Percentiles rank a stretch among this genome's conserved stretches.
phyloP scores from a whole-genome alignment of 352 stramenopile species.

The Pythium chondricola region DNA sequence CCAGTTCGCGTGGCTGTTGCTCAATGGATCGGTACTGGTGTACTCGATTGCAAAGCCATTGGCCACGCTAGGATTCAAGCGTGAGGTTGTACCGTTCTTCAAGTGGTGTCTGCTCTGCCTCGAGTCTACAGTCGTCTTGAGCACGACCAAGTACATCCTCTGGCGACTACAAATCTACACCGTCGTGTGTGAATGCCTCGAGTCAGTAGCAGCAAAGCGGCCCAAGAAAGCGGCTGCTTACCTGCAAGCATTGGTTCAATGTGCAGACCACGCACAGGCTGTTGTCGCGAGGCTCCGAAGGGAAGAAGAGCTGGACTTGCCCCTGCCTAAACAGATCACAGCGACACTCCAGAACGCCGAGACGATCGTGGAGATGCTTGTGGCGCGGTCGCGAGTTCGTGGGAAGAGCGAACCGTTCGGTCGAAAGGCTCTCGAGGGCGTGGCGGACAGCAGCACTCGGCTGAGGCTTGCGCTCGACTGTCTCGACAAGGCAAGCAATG shows the following conservation, averaged over 20 bases:
- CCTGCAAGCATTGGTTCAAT: slow-evolving; percentile 32
- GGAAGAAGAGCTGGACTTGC: slow-evolving; percentile 72
- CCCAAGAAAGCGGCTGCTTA: slow-evolving; percentile 11
- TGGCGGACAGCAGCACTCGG: slow-evolving; percentile 20
- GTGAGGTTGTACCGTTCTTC: slow-evolving; percentile 46
- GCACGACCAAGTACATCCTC: slow-evolving; percentile 54
- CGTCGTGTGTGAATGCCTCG: slow-evolving; percentile 51
- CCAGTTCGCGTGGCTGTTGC: slow-evolving; percentile 43
- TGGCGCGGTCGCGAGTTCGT: slow-evolving; percentile 19
- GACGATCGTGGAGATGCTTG: slow-evolving; percentile 27
- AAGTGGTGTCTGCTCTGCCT: slow-evolving; percentile 59
- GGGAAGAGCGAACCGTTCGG: slow-evolving; percentile 18
- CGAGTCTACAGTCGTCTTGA: slow-evolving; percentile 45
- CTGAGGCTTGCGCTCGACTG: slow-evolving; percentile 35
- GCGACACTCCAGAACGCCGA: slow-evolving; percentile 35
- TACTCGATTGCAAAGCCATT: slow-evolving; percentile 49
- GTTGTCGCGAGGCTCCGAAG: slow-evolving; percentile 44
- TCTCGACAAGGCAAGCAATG: slow-evolving; percentile 23
- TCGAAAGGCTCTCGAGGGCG: slow-evolving; percentile 26
- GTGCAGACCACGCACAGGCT: slow-evolving; percentile 34
- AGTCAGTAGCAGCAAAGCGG: slow-evolving; percentile 36
- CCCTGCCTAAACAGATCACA: slow-evolving; percentile 36
- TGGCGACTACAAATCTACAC: slow-evolving; percentile 60
- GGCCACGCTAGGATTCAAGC: slow-evolving; percentile 35
- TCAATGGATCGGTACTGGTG: slow-evolving; percentile 61